Base-by-base conservation (phyloP, 306 rosid species). In the Quercus parvula region DNA sequence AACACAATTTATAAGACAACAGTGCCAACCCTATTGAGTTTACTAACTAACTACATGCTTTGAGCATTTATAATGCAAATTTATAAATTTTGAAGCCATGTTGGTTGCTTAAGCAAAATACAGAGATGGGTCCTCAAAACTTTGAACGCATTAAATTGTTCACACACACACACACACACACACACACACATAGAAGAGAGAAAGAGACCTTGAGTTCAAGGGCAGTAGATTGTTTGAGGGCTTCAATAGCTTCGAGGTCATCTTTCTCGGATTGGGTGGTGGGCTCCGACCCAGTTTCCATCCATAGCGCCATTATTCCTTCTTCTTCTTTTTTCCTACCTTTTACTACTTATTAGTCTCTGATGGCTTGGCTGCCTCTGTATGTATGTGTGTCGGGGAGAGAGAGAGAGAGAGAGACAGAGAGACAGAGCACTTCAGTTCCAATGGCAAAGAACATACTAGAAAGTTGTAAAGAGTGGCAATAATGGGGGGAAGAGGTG, bases 201-300 rank as follows among this genome's bases (percentile, higher is more conserved):
- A 81, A 20, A 57, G 61, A 27, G 59, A 90, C 98, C 93, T 94
- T 94, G 70, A 94, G 78, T 81, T 92, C 98, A 54, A 87, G 10
- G 24, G 98, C 96, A 51, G 97, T 31, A 54, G 94, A 87, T 20
- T 90, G 90, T 85, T 95, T 95, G 77, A 95, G 73, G n/a, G 99
- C 90, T 74, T 91, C 78, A 64, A 95, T 95, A 84, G 99, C 98
- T 49, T 92, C 98, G 71, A 94, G 93, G 94, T 92, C 97, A 14
- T 94, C 97, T 28, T 75, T 94, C 55, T 94, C 97, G 69, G 9
- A 76, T 73, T 94, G 92, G 8, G 97, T 91, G 44, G 86, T 82
- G 52, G 98, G 97, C 58, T 90, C 92, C 1, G 97, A 85, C 78
- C 92, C 97, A 38, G 79, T 79, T 38, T 95, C 97, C 97, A 92